A percentile compares a stretch with the other conserved stretches of the same genome.
These are phyloP conservation scores for Kwoniella pini DNA, from an alignment of 768 basidiomycete genomes.

Conservation along the genomic window DNA sequence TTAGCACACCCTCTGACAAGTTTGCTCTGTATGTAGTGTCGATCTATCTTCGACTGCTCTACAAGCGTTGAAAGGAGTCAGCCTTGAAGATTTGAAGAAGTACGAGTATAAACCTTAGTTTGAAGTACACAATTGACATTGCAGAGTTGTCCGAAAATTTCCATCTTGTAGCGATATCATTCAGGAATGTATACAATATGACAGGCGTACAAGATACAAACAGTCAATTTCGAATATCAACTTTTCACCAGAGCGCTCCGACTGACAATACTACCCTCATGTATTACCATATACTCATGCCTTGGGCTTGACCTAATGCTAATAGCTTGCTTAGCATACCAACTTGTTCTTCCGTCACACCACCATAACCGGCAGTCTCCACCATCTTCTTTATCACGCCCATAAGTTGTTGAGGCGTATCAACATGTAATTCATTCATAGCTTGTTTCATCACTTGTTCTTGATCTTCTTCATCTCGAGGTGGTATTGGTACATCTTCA, in stretches of 20 bases:
- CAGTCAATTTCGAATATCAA: too few relatives aligned
- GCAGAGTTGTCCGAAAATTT: too few relatives aligned
- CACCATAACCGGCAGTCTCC: constrained; percentile 28
- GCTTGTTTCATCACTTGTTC: constrained; percentile 25
- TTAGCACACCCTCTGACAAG: too few relatives aligned
- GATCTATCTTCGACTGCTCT: constrained; percentile 45
- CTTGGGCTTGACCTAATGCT: constrained; percentile 22
- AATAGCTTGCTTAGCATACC: constrained; percentile 24
- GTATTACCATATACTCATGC: constrained; percentile 21
- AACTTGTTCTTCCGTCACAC: constrained; percentile 27
- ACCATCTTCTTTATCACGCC: constrained; percentile 33
- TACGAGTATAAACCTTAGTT: constrained; percentile 32
- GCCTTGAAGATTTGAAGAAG: constrained; percentile 46
- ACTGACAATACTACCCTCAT: too few relatives aligned
- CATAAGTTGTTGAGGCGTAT: constrained; percentile 29
- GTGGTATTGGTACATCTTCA: constrained; percentile 32
- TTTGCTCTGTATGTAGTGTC: constrained; percentile 28
- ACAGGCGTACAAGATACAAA: too few relatives aligned
- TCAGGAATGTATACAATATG: too few relatives aligned
- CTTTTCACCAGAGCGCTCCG: too few relatives aligned
- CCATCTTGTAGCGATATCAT: too few relatives aligned
- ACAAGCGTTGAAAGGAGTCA: constrained; percentile 39
- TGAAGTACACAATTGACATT: neutral
- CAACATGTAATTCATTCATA: constrained; percentile 31
- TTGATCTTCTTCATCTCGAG: constrained; percentile 18